Evolutionary conservation across 73 alveolate genomes (phyloP).

Genomic region (Diophrys sp.): DNA sequence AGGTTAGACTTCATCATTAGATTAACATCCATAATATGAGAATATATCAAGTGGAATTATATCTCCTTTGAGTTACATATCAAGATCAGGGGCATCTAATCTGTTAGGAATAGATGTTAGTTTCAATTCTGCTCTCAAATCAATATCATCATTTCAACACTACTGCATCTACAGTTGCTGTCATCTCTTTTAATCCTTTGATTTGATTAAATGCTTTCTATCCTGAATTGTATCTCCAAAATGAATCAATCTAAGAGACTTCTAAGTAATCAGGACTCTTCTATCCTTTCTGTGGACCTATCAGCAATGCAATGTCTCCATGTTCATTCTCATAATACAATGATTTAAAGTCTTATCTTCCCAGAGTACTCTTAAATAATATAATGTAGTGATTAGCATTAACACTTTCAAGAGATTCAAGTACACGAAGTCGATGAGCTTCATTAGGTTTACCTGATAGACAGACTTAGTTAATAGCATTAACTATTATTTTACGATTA

Average conservation of each 20-base stretch:
- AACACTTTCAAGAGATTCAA: not conserved
- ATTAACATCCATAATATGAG: constrained; percentile 22
- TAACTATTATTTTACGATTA: not conserved
- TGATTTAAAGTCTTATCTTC: not conserved
- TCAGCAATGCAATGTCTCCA: not conserved
- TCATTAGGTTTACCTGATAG: not conserved
- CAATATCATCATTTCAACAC: not conserved
- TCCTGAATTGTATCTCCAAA: not conserved
- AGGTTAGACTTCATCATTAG: constrained; percentile 18
- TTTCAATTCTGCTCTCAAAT: too few species aligned
- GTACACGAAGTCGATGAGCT: not conserved
- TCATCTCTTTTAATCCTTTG: not conserved
- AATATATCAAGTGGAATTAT: constrained; percentile 32
- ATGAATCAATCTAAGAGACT: not conserved
- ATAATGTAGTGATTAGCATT: not conserved
- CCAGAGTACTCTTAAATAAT: not conserved
- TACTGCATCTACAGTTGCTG: not conserved
- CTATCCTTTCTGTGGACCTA: not conserved
- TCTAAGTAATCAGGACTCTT: not conserved
- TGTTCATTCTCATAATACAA: not conserved
- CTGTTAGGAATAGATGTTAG: too few species aligned
- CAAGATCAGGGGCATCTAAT: too few species aligned
- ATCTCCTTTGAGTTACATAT: not conserved
- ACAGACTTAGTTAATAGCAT: not conserved
- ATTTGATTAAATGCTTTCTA: not conserved